Percentiles rank a stretch among this genome's conserved stretches.
Conservation (phyloP, 1,139 yeast species). For the Geotrichum reessii region DNA sequence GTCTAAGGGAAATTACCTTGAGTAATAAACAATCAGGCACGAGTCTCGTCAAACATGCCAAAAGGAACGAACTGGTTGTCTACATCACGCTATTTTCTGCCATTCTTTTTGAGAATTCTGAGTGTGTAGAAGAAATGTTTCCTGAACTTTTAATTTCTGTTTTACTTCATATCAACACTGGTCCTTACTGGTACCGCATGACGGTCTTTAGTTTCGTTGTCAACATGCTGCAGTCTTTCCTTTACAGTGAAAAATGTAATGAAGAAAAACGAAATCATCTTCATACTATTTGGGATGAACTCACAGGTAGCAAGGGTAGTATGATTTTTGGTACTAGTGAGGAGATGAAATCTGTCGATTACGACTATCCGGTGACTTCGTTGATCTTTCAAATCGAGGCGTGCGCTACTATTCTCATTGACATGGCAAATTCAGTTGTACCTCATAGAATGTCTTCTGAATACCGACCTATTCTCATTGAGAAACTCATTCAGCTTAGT, state of each 20-base stretch:
- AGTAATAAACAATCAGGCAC: constrained; percentile 19
- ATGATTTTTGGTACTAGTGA: constrained; percentile 54
- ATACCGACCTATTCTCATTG: constrained; percentile 58
- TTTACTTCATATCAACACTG: constrained; percentile 67
- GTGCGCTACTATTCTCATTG: constrained; percentile 56
- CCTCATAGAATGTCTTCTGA: constrained; percentile 41
- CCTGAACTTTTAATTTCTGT: constrained; percentile 70
- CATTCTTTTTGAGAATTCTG: constrained; percentile 65
- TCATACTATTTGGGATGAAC: constrained; percentile 46
- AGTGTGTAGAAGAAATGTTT: constrained; percentile 58
- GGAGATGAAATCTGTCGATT: constrained; percentile 45
- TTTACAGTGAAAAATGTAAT: constrained; percentile 2
- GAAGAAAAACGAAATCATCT: constrained; percentile 13
- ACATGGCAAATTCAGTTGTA: constrained; percentile 53
- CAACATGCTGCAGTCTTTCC: constrained; percentile 69
- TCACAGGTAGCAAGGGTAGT: constrained; percentile 60
- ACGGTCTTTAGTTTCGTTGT: constrained; percentile 61
- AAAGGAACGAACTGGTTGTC: constrained; percentile 69
- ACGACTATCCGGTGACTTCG: constrained; percentile 45
- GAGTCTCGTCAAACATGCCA: constrained; percentile 47
- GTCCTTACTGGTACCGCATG: constrained; percentile 61
- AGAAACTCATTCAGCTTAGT: constrained; percentile 62
- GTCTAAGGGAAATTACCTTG: constrained; percentile 45
- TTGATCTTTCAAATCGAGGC: constrained; percentile 56
- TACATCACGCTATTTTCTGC: constrained; percentile 62